Percentiles rank a stretch among this genome's conserved stretches.
These are phyloP conservation scores for Kodamaea anthophila DNA, from an alignment of 1,139 yeast genomes.

Conservation along the genomic window DNA sequence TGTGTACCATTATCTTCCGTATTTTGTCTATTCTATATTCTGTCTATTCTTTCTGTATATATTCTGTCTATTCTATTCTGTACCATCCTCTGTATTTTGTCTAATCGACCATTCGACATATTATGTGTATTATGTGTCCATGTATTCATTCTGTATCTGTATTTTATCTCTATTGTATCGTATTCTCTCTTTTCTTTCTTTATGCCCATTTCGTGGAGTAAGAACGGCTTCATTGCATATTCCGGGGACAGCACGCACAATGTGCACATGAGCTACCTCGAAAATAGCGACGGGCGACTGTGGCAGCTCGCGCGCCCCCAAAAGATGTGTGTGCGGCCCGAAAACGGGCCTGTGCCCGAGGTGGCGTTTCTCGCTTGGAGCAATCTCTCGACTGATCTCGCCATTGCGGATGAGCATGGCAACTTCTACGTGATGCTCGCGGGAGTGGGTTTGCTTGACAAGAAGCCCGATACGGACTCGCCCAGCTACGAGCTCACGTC, in stretches of 20 bases:
- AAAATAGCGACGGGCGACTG: constrained; percentile 53
- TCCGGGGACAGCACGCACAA: constrained; percentile 19
- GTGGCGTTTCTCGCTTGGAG: constrained; percentile 40
- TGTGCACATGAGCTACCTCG: constrained; percentile 53
- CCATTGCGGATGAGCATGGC: constrained; percentile 44
- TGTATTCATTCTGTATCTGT: not conserved
- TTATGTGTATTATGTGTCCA: no score
- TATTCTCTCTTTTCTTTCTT: no score
- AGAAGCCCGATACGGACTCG: constrained; percentile 4
- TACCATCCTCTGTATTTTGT: no score
- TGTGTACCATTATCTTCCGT: no score
- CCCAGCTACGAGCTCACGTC: constrained; percentile 43
- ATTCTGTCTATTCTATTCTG: no score
- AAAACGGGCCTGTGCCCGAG: constrained; percentile 24
- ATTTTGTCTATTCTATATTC: no score
- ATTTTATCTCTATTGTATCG: not conserved
- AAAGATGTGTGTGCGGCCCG: constrained; percentile 33
- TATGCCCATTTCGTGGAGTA: constrained; percentile 59
- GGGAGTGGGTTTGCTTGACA: constrained; percentile 35
- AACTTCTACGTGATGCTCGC: constrained; percentile 44
- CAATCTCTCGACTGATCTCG: constrained; percentile 48
- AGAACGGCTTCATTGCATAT: constrained; percentile 68
- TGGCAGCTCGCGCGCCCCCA: constrained; percentile 64
- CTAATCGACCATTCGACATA: no score
- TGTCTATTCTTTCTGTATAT: no score